phyloP scores from a whole-genome alignment of 202 grass and related monocot species.

The Carex arenaria region DNA sequence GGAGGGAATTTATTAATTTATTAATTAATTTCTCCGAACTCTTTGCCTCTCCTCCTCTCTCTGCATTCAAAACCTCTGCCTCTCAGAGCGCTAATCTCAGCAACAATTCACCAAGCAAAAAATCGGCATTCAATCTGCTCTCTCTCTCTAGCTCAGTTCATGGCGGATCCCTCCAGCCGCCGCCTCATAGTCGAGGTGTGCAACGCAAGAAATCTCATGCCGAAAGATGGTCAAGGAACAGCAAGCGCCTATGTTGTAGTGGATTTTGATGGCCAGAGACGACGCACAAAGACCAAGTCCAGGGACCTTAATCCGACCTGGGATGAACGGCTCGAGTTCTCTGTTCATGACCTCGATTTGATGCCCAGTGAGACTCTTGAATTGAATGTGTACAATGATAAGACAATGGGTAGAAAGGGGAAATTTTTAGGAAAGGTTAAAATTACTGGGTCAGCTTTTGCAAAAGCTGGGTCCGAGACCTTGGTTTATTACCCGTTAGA shows the following conservation, averaged over 20 bases:
- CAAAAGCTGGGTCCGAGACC: conserved; percentile 48
- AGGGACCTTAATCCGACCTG: conserved; percentile 92
- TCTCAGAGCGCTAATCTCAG: neutral
- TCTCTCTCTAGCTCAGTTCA: neutral
- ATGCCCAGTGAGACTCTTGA: conserved; percentile 64
- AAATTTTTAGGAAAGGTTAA: conserved; percentile 97
- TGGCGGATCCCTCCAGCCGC: neutral
- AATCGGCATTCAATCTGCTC: conserved; percentile 19
- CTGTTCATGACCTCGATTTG: conserved; percentile 52
- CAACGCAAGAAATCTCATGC: conserved; percentile 93
- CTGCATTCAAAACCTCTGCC: conserved; percentile 18
- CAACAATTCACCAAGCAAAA: neutral
- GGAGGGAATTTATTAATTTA: neutral
- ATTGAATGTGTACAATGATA: conserved; percentile 99
- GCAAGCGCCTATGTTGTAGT: conserved; percentile 91
- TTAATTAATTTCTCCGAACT: neutral
- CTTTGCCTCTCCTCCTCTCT: neutral
- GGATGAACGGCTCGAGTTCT: conserved; percentile 87
- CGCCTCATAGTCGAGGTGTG: conserved; percentile 86
- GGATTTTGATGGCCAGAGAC: conserved; percentile 95
- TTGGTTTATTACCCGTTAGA: conserved; percentile 94
- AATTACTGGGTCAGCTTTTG: conserved; percentile 47
- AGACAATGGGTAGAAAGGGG: conserved; percentile 50
- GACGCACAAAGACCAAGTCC: conserved; percentile 71
- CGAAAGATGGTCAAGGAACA: conserved; percentile 95